Evolutionary conservation across 306 rosid genomes (phyloP).

Genomic region (Parietaria judaica): DNA sequence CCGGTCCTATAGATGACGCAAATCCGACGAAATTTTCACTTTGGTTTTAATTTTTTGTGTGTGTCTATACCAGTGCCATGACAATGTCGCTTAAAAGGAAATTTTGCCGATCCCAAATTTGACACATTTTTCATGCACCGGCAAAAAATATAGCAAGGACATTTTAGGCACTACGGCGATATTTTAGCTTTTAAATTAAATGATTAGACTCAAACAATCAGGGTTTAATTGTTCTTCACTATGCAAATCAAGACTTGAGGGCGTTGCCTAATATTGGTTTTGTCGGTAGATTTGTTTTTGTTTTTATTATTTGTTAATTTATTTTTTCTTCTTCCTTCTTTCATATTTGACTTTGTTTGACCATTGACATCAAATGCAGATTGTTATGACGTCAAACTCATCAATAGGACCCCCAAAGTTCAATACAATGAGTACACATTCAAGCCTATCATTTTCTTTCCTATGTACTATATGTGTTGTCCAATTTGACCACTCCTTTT

Average conservation of each 20-base stretch:
- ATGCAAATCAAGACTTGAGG: neutral
- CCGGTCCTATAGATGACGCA: no score
- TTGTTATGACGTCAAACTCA: slow-evolving; percentile 3
- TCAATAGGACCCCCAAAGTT: slow-evolving; percentile 19
- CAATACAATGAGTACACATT: slow-evolving; percentile 7
- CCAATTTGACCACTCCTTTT: slow-evolving; percentile 13
- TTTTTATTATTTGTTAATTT: neutral
- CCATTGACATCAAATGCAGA: slow-evolving; percentile 20
- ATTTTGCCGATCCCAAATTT: no score
- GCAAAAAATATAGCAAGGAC: no score
- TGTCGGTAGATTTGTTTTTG: slow-evolving; percentile 32
- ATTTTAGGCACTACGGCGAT: no score
- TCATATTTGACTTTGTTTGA: slow-evolving; percentile 19
- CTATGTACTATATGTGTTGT: slow-evolving; percentile 12
- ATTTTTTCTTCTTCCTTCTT: no score
- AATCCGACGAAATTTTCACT: no score
- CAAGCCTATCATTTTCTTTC: slow-evolving; percentile 1
- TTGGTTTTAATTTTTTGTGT: no score
- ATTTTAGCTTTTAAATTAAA: neutral
- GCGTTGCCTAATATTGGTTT: slow-evolving; percentile 4
- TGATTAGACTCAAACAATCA: slow-evolving; percentile 1
- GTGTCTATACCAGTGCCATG: no score
- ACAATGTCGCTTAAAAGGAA: no score
- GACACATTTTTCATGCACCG: no score
- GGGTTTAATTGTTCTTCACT: slow-evolving; percentile 1